These are phyloP conservation scores for Millerozyma miso DNA, from an alignment of 805 yeast genomes.

Conservation along the genomic window DNA sequence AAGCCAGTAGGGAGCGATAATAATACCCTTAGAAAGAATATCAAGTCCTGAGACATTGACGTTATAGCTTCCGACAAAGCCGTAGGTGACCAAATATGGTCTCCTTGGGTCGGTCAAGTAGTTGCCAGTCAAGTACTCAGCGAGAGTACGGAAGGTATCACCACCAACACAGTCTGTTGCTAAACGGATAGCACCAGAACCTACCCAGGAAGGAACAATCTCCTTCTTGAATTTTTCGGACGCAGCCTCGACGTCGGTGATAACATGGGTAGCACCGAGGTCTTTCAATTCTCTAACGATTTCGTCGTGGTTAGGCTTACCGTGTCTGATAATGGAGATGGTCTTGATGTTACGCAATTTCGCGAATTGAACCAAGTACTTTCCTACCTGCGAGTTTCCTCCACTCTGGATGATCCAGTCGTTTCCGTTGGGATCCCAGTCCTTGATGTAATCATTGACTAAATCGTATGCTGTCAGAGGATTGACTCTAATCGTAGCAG, in stretches of 20 bases:
- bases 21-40: conserved; percentile 29
- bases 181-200: conserved; percentile 20
- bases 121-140: conserved; percentile 20
- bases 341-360: conserved; percentile 20
- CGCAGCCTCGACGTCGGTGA: conserved; percentile 24
- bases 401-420: conserved; percentile 34
- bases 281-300: conserved; percentile 16
- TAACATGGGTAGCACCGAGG: conserved; percentile 30
- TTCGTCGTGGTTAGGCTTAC: conserved; percentile 18
- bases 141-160: conserved; percentile 16
- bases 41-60: conserved; percentile 16
- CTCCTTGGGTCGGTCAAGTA: conserved; percentile 7
- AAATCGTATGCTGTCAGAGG: conserved; percentile 86
- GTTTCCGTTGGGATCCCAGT: conserved; percentile 13
- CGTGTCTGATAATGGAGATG: conserved; percentile 25
- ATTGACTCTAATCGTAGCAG: conserved; percentile 85
- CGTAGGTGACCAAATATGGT: conserved; percentile 20
- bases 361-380: conserved; percentile 28
- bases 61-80: conserved; percentile 14
- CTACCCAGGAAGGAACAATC: conserved; percentile 12
- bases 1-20: conserved; percentile 29
- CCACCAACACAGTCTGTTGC: conserved; percentile 34
- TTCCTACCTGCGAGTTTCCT: conserved; percentile 31
- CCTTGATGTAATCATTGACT: conserved; percentile 57
- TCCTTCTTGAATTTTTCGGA: conserved; percentile 13